A percentile compares a stretch with the other conserved stretches of the same genome.
phyloP scores from a whole-genome alignment of 345 rosid species.

The Lepidium sativum region DNA sequence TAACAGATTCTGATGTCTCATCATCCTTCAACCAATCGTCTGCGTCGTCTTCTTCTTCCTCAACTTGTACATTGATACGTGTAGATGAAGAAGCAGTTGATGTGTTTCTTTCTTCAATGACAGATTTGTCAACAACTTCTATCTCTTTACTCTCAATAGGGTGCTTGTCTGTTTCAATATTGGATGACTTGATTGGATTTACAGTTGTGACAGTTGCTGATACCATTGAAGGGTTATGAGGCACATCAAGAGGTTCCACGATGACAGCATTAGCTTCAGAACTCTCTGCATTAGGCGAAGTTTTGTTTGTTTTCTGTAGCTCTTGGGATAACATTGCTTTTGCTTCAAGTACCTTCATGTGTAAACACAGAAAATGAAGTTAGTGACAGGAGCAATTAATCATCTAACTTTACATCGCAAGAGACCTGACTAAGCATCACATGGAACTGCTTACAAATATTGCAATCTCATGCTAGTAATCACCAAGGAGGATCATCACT shows the following conservation, averaged over 20 bases:
- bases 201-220: conserved; percentile 14
- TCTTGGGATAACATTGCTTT: conserved; percentile 67
- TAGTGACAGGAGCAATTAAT: neutral
- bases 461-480: neutral
- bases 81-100: conserved; percentile 8
- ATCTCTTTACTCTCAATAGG: conserved; percentile 39
- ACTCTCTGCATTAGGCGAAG: conserved; percentile 33
- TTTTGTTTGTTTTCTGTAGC: conserved; percentile 37
- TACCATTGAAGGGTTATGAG: conserved; percentile 6
- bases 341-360: conserved; percentile 43
- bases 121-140: conserved; percentile 50
- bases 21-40: conserved; percentile 89
- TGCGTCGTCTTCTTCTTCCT: conserved; percentile 38
- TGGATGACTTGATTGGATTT: neutral
- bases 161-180: conserved; percentile 52
- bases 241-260: neutral
- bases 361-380: neutral
- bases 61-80: conserved; percentile 28
- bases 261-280: conserved; percentile 2
- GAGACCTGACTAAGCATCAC: too few relatives aligned
- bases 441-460: neutral
- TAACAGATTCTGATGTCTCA: conserved; percentile 40
- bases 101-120: conserved; percentile 33
- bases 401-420: too few relatives aligned
- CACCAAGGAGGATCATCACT: neutral